phyloP scores from a whole-genome alignment of 2,329 filamentous ascomycete genomes.

The Colletotrichum tabaci region DNA sequence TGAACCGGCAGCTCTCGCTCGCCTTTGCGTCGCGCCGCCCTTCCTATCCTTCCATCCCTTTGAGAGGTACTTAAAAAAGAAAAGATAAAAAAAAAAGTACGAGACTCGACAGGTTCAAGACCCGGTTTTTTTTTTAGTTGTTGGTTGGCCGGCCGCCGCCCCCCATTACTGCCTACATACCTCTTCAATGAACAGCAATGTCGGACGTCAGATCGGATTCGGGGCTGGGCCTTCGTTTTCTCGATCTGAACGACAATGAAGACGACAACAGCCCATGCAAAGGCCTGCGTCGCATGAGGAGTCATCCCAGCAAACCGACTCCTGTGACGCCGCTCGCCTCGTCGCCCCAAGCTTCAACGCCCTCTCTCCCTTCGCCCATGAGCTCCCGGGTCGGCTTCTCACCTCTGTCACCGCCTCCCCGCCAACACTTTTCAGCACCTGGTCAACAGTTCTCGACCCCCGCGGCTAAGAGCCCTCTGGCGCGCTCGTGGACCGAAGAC shows the following conservation, averaged over 20 bases:
- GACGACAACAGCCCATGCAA: slow-evolving; percentile 42
- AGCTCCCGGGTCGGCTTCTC: slow-evolving; percentile 49
- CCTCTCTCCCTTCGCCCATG: slow-evolving; percentile 46
- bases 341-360: slow-evolving; percentile 45
- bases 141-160: slow-evolving; percentile 38
- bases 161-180: slow-evolving; percentile 17
- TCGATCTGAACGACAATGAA: slow-evolving; percentile 41
- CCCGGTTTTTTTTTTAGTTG: slow-evolving; percentile 28
- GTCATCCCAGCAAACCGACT: slow-evolving; percentile 20
- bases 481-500: slow-evolving; percentile 40
- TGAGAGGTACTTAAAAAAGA: not conserved
- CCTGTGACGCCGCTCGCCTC: slow-evolving; percentile 33
- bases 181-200: slow-evolving; percentile 40
- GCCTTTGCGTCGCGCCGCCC: slow-evolving; percentile 26
- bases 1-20: slow-evolving; percentile 17
- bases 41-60: slow-evolving; percentile 13
- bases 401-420: slow-evolving; percentile 49
- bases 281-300: slow-evolving; percentile 32
- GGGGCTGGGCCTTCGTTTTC: slow-evolving; percentile 42
- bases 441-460: slow-evolving; percentile 47
- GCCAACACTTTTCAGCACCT: slow-evolving; percentile 48
- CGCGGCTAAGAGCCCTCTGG: slow-evolving; percentile 41
- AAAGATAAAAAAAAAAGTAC: slow-evolving; percentile 13
- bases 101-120: slow-evolving; percentile 24
- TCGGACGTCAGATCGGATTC: slow-evolving; percentile 41